phyloP scores from a whole-genome alignment of 768 basidiomycete genomes.

The Mycena olivaceomarginata region DNA sequence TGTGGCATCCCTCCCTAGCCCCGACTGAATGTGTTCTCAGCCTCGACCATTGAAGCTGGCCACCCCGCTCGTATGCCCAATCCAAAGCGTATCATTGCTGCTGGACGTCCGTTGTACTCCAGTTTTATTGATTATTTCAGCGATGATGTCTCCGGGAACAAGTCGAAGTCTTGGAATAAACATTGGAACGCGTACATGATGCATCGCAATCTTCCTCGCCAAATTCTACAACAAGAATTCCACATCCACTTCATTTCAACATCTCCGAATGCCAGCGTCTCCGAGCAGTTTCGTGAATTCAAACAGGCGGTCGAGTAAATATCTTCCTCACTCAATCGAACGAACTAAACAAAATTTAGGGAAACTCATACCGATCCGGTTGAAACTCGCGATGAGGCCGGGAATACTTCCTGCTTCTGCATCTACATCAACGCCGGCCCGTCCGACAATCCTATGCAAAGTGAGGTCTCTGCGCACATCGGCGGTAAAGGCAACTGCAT shows the following conservation, averaged over 20 bases:
- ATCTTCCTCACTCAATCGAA: not conserved
- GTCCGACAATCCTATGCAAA: not conserved
- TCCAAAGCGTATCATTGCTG: not conserved
- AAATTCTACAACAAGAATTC: not conserved
- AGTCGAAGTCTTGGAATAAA: too few species aligned
- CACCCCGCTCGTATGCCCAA: not conserved
- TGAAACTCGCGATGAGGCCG: not conserved
- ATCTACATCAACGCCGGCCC: not conserved
- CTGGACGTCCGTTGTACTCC: not conserved
- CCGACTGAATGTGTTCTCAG: not conserved
- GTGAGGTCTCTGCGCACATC: not conserved
- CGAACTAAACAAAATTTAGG: not conserved
- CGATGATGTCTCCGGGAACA: too few species aligned
- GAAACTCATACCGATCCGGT: not conserved
- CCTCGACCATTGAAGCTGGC: not conserved
- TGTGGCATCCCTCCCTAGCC: not conserved
- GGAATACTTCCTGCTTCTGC: not conserved
- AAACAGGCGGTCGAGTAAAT: not conserved
- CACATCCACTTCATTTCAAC: not conserved
- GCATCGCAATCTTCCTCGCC: too few species aligned
- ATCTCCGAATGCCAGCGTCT: not conserved
- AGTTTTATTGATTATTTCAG: not conserved
- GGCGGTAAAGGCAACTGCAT: not conserved
- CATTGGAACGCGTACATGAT: too few species aligned
- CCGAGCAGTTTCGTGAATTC: not conserved